Evolutionary conservation across 1,139 yeast genomes (phyloP), one percentile per base, ranked within the genome.

Genomic region (Taiozyma sp.): DNA sequence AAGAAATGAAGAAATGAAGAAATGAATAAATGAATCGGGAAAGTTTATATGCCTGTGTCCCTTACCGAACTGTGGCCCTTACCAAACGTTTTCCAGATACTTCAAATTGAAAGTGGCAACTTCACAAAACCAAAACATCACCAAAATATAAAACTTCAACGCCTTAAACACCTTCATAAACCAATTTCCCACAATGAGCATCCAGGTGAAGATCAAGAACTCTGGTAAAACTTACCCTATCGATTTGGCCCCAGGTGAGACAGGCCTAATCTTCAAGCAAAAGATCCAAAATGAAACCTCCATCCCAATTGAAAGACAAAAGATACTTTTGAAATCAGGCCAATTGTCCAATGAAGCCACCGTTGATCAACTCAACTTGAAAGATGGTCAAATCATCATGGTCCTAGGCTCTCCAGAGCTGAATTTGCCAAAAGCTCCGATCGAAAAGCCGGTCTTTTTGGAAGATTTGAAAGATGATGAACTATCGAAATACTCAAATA

Each of bases 371-470:
- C 73, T 87, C 52, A 76, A 76, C 30, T 71, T 91, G 58, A 87
- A 86, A 63, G 74, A 79, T 19, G 80, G 80, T 46, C 88, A 84
- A 59, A 78, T 83, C 22, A 76, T 93, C 38, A 88, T 93, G 96
- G 88, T 95, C 55, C 75, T 93, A 54, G 99, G 99, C 23, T 85
- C 97, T 1, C 95, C 97, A 1, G 93, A 87, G 57, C 75, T 76
- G 51, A 83, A 78, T 50, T 69, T 85, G 54, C 85, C 90, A 9
- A 65, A 75, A 12, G 82, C 80, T 28, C 91, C 90, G 13, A 72
- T 71, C 14, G 76, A 75, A 43, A 76, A 78, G 54, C 79, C 80
- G 39, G 87, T 89, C 55, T 69, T 85, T 45, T 29, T 52, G 50
- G 96, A 89, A 67, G 97, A 89, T 63, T 69, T 84, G 60, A 79